These are phyloP conservation scores for Haplosporangium sp. DNA, from an alignment of 371 early-diverging fungal species.

Conservation along the genomic window DNA sequence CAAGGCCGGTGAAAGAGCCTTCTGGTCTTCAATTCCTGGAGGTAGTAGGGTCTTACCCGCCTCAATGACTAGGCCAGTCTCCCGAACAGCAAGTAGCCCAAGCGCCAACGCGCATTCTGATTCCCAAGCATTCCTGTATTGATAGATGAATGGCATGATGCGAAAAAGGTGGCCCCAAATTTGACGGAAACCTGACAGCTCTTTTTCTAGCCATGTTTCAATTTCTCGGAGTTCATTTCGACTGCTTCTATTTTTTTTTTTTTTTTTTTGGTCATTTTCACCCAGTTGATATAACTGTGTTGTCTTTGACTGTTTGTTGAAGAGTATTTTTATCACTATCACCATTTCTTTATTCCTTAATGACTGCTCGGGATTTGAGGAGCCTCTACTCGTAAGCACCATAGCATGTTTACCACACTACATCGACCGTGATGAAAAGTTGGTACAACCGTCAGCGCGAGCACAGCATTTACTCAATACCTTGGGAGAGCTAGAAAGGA, in stretches of 20 bases:
- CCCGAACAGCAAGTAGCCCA: conserved; percentile 31
- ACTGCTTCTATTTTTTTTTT: background rate
- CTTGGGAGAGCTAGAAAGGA: conserved; percentile 54
- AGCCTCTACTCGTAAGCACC: conserved; percentile 27
- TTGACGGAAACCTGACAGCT: conserved; percentile 53
- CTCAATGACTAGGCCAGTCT: conserved; percentile 25
- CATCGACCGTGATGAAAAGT: conserved; percentile 55
- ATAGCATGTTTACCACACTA: conserved; percentile 30
- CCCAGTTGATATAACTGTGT: background rate
- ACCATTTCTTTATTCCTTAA: conserved; percentile 15
- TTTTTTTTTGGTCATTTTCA: background rate
- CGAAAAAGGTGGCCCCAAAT: conserved; percentile 51
- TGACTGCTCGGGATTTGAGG: conserved; percentile 32
- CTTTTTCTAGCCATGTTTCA: conserved; percentile 45
- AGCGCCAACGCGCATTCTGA: conserved; percentile 19
- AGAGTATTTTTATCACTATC: background rate
- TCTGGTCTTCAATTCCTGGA: conserved; percentile 4
- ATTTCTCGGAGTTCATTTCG: conserved; percentile 5
- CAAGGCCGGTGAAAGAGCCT: conserved; percentile 45
- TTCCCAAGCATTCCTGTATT: conserved; percentile 26
- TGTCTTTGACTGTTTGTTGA: background rate
- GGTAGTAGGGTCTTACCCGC: background rate
- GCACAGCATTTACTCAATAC: conserved; percentile 45
- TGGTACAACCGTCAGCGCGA: conserved; percentile 54
- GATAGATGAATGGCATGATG: conserved; percentile 13